Evolutionary conservation across 257 asterid species (phyloP), one percentile per base, ranked within the genome.

Genomic region (Avicennia marina): DNA sequence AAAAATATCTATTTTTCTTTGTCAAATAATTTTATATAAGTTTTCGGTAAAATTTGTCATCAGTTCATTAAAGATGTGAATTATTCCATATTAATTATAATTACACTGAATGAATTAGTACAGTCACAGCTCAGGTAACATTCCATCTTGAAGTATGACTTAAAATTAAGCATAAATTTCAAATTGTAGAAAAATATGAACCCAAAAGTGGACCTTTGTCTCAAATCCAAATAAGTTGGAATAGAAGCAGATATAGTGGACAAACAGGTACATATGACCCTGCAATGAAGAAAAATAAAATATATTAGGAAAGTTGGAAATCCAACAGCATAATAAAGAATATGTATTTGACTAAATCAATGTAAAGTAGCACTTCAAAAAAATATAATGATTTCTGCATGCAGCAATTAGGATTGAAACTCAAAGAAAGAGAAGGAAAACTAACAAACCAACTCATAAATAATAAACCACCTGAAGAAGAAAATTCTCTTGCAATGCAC

Each of bases 251-350:
- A 93, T 74, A 56, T 48, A 53, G 79, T 71, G 94, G 21, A 57
- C 95, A 77, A 93, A 93, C 26, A 93, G 67, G 65, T 93, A 93
- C 86, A 93, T 86, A 59, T 93, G 99, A 68, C 99, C 99, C 99
- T 93, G 91, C 78, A 81, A 81, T 69, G 61, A 69, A 48, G 46
- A 69, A 36, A 18, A 29, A 54, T 29, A 44, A 53, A 45, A 54
- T 26, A 21, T 36, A 52, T 57, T 8, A 46, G 38, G 33, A 41
- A 56, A 53, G 39, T 3, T 46, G 15, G 22, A 11, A 20, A 46
- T 19, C 53, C 22, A 46, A 9, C 26, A 20, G 7, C 11, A 19
- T 10, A 12, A 43, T 19, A 43, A n/a, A 41, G 15, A 9, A 38
- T 16, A 38, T 38, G 44, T 38, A 43, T 6, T n/a, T n/a, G n/a